Base-by-base conservation (phyloP, 1,139 yeast species). In the Saccharomyces hybrid region DNA sequence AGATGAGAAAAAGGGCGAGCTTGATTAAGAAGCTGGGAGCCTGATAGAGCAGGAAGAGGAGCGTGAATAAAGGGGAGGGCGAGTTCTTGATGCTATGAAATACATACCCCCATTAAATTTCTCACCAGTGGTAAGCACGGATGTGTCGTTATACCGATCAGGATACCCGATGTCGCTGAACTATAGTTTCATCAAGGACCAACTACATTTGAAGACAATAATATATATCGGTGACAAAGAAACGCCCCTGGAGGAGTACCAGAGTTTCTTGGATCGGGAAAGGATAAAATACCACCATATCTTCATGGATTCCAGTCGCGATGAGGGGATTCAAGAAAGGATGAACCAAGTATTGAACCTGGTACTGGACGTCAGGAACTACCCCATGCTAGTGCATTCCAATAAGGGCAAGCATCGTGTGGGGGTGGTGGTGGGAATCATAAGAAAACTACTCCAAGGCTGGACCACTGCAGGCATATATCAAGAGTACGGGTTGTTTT, bases 321-420 rank as follows among this genome's bases (percentile, higher is more conserved):
- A 89, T 64, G 89, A 91, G 2, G 85, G 85, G 66, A 76, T 81
- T 4, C 81, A 82, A 6, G 75, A 73, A 7, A 80, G 85, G 6
- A 76, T 89, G 56, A 75, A 81, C 19, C 70, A 74, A 27, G 89
- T 95, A 0, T 73, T 91, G 53, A 78, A 81, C 58, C 68, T 88
- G 48, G 76, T 88, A 57, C 70, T 86, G 49, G 86, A 89, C 66
- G 76, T 78, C 54, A 80, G 83, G 28, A 89, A 90, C 69, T 87
- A 86, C 67, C 98, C 99, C 0, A 82, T 91, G 34, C 75, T 93
- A 57, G 80, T 93, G 14, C 98, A 93, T 69, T 88, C 96, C 3
- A 89, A 91, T 69, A 93, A 93, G 72, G 98, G 99, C 7, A 91
- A 93, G 69, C 99, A 93, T 68, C 73, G 99, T 51, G 91, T 89